Percentiles rank a stretch among this genome's conserved stretches.
Evolutionary conservation across 495 filamentous ascomycete species (phyloP).

Genomic region (Xylaria grammica): DNA sequence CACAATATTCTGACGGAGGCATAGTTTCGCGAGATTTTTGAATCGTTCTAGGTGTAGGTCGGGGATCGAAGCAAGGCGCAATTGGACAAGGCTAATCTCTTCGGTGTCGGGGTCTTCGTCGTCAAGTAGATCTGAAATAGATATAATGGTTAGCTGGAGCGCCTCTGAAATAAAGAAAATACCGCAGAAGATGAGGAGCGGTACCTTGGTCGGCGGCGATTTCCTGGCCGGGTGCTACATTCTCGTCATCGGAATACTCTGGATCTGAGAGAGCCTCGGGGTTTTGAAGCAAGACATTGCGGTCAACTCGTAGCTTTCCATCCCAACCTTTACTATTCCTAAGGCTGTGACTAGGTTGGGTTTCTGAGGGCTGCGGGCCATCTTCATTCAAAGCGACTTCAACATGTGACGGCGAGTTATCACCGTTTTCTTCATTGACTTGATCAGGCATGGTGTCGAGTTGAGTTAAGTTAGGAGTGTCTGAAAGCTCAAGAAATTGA

Average conservation of each 20-base stretch:
- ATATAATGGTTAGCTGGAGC: slow-evolving; percentile 5
- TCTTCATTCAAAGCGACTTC: slow-evolving; percentile 44
- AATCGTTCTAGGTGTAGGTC: slow-evolving; percentile 84
- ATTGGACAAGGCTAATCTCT: slow-evolving; percentile 91
- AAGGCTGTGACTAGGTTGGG: slow-evolving; percentile 47
- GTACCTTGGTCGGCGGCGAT: slow-evolving; percentile 80
- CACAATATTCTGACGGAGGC: slow-evolving; percentile 93
- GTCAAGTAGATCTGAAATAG: slow-evolving; percentile 57
- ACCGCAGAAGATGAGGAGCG: neutral
- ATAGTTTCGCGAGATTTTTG: slow-evolving; percentile 75
- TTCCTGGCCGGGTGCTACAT: slow-evolving; percentile 74
- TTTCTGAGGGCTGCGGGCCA: slow-evolving; percentile 42
- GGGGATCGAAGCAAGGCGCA: slow-evolving; percentile 78
- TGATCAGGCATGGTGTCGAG: slow-evolving; percentile 44
- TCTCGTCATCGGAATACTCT: slow-evolving; percentile 81
- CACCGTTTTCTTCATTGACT: slow-evolving; percentile 35
- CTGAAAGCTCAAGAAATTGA: too few species aligned
- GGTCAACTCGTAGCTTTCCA: slow-evolving; percentile 81
- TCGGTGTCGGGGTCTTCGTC: slow-evolving; percentile 59
- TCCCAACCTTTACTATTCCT: slow-evolving; percentile 85
- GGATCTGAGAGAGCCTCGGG: slow-evolving; percentile 80
- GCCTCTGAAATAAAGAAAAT: neutral
- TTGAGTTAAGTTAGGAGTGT: too few species aligned
- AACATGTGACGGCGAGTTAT: slow-evolving; percentile 45
- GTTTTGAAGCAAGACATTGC: slow-evolving; percentile 66